These are phyloP conservation scores for Filobasidium floriforme DNA, from an alignment of 768 basidiomycete genomes.

Conservation along the genomic window DNA sequence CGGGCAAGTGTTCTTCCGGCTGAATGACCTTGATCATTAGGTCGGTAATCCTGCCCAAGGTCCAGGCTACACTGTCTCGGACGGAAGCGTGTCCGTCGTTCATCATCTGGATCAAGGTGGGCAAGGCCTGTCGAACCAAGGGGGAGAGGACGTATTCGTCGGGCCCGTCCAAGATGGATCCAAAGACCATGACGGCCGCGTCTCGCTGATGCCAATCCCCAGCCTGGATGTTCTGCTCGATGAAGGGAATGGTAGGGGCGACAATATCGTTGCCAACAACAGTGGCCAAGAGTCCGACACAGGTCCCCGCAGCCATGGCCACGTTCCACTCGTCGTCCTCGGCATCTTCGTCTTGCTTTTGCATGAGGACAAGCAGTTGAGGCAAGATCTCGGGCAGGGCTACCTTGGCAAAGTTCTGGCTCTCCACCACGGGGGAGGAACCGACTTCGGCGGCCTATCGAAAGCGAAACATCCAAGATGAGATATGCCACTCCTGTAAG, in stretches of 20 bases:
- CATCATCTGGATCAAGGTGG: conserved; percentile 94
- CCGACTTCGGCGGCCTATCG: conserved; percentile 72
- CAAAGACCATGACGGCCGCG: conserved; percentile 97
- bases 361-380: conserved; percentile 77
- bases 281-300: conserved; percentile 76
- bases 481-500: background rate
- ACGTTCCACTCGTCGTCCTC: conserved; percentile 99
- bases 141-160: conserved; percentile 79
- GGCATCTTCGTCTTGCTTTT: conserved; percentile 89
- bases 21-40: conserved; percentile 76
- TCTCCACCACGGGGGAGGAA: conserved; percentile 63
- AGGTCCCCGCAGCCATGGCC: conserved; percentile 92
- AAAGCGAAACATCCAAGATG: conserved; percentile 34
- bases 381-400: conserved; percentile 92
- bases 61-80: conserved; percentile 97
- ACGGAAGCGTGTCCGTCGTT: conserved; percentile 72
- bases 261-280: conserved; percentile 88
- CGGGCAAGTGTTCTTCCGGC: conserved; percentile 76
- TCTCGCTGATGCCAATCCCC: conserved; percentile 92
- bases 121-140: conserved; percentile 86
- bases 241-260: conserved; percentile 89
- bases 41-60: conserved; percentile 89
- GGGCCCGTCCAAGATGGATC: conserved; percentile 93
- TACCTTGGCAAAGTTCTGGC: conserved; percentile 84
- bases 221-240: conserved; percentile 87